A percentile compares a stretch with the other conserved stretches of the same genome.
These are phyloP conservation scores for Ogataea pignaliae DNA, from an alignment of 805 yeast genomes.

Conservation along the genomic window DNA sequence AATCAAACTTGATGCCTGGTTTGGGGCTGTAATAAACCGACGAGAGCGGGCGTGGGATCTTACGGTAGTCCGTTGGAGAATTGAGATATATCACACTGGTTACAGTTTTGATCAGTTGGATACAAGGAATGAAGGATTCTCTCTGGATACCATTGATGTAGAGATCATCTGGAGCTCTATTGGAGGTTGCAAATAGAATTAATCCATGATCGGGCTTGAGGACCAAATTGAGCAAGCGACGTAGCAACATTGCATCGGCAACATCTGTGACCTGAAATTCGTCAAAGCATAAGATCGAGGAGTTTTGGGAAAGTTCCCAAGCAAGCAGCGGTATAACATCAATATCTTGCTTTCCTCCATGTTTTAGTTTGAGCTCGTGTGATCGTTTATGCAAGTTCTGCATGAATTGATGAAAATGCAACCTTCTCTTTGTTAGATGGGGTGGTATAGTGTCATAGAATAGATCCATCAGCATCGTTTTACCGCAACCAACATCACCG, in stretches of 20 bases:
- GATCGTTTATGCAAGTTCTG: slow-evolving; percentile 85
- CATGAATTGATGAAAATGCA: slow-evolving; percentile 97
- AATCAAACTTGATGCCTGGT: slow-evolving; percentile 51
- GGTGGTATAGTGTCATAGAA: slow-evolving; percentile 81
- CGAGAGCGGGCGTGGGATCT: slow-evolving; percentile 76
- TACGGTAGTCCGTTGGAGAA: slow-evolving; percentile 93
- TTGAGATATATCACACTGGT: slow-evolving; percentile 76
- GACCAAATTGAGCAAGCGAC: slow-evolving; percentile 66
- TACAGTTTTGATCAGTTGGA: slow-evolving; percentile 65
- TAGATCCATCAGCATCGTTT: slow-evolving; percentile 96
- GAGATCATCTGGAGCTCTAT: slow-evolving; percentile 90
- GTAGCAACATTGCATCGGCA: slow-evolving; percentile 94
- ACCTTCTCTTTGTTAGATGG: slow-evolving; percentile 70
- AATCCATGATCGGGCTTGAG: slow-evolving; percentile 76
- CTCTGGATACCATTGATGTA: slow-evolving; percentile 94
- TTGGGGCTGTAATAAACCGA: slow-evolving; percentile 74
- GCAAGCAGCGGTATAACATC: slow-evolving; percentile 86
- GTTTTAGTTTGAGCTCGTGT: slow-evolving; percentile 64
- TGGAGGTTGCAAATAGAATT: slow-evolving; percentile 87
- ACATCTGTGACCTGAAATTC: slow-evolving; percentile 98
- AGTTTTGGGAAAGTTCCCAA: slow-evolving; percentile 68
- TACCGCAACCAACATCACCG: slow-evolving; percentile 98
- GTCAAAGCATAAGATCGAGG: slow-evolving; percentile 87
- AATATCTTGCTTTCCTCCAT: slow-evolving; percentile 59
- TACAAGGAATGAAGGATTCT: slow-evolving; percentile 88